Base-by-base conservation (phyloP, 192 early-diverging fungal species). In the Backusella circina region DNA sequence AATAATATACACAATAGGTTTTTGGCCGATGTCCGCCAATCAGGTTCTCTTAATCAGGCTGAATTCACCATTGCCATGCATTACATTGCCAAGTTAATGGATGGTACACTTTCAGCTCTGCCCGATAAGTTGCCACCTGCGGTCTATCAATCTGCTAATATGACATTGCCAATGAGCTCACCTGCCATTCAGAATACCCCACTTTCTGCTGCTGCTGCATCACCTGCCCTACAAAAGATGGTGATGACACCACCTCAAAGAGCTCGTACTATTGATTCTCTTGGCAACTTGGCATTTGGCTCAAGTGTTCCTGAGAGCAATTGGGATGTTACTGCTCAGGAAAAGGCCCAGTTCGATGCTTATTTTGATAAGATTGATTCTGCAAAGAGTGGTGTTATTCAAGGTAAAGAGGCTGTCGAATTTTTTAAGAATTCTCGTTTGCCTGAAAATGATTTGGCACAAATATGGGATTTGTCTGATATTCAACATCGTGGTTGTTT, bases 61-160 rank as follows among this genome's bases (percentile, higher is more conserved):
- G 94, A 96, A 78, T 98, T 98, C 82, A 89, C 93, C 51, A 89
- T 94, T 65, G 95, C 94, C 64, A 97, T 98, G 95, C 88, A 90
- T 77, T 91, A 94, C 70, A 91, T 98, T 69, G 88, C 92, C 18
- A 87, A 90, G 70, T 82, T 92, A 21, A 95, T 95, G 89, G 89
- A 92, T 67, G 92, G 92, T 35, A 86, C 86, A 21, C 82, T 90
- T 37, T 78, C 84, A 47, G 83, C 85, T 31, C 84, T 97, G n/a
- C 97, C 97, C 15, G 61, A 84, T 5, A 71, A 81, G 6, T 81
- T 96, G 21, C 94, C 97, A 12, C 78, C 87, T 15, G 78, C 86
- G n/a, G 65, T 92, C 76, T 86, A 89, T 72, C 77, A 84, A 79
- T 61, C 84, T 72, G 74, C 84, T 54, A 10, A 78, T 28, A 10